Percentiles rank a stretch among this genome's conserved stretches.
Conservation (phyloP, 495 filamentous ascomycete species). For the Penicillium cinerascens region DNA sequence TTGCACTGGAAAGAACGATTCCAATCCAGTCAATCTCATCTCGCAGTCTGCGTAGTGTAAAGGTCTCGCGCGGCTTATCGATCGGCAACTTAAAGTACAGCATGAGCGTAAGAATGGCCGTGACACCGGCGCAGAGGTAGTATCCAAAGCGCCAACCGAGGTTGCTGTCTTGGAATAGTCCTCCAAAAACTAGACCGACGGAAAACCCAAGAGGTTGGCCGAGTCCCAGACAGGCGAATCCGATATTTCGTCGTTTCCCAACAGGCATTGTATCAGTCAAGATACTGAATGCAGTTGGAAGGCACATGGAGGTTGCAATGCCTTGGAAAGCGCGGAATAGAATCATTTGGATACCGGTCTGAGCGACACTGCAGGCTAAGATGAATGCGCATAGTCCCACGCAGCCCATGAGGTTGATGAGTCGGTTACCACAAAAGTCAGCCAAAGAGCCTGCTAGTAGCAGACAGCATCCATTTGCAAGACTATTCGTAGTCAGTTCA, state of each 20-base stretch:
- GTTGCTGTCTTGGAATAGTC: conserved; percentile 36
- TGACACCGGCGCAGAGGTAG: conserved; percentile 43
- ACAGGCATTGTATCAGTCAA: conserved; percentile 40
- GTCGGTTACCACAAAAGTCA: conserved; percentile 46
- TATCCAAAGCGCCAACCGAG: conserved; percentile 50
- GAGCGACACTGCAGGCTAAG: conserved; percentile 43
- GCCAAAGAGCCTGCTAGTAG: conserved; percentile 50
- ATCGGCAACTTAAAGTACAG: conserved; percentile 33
- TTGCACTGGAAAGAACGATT: conserved; percentile 36
- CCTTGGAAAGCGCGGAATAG: conserved; percentile 50
- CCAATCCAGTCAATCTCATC: conserved; percentile 53
- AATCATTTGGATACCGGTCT: conserved; percentile 46
- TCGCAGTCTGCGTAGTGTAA: conserved; percentile 11
- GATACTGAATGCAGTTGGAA: conserved; percentile 50
- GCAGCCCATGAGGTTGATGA: conserved; percentile 44
- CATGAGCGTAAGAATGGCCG: conserved; percentile 31
- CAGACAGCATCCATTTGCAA: conserved; percentile 47
- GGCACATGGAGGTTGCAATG: conserved; percentile 44
- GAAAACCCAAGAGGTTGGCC: conserved; percentile 52
- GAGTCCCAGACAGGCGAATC: conserved; percentile 48
- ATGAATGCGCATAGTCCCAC: conserved; percentile 42
- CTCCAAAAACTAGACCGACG: conserved; percentile 51
- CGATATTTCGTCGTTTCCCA: conserved; percentile 48
- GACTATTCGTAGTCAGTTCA: conserved; percentile 12
- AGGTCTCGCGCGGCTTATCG: conserved; percentile 11